Conservation (phyloP, 192 early-diverging fungal genomes). For the Coemansia umbellata region DNA sequence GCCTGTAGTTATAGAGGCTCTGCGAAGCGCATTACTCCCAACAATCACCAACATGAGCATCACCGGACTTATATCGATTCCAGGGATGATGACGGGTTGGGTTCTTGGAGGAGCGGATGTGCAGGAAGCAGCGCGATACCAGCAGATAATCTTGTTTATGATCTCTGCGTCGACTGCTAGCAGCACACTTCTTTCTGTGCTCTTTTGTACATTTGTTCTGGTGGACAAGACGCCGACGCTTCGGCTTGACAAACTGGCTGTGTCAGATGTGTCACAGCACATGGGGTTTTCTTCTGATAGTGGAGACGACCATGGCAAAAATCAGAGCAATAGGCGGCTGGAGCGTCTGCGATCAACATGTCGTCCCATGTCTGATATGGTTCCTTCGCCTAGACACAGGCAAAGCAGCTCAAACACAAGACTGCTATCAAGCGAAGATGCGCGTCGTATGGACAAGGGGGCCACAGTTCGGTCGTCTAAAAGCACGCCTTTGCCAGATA, state of each 20-base stretch:
- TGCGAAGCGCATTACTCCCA: constrained; percentile 69
- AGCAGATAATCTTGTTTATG: constrained; percentile 84
- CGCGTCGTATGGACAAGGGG: background rate
- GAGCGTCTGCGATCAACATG: constrained; percentile 30
- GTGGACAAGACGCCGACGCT: constrained; percentile 26
- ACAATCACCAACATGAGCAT: constrained; percentile 76
- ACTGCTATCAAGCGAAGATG: background rate
- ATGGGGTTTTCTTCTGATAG: background rate
- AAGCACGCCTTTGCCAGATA: constrained; percentile 22
- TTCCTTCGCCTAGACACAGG: constrained; percentile 4
- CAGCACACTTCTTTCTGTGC: constrained; percentile 49
- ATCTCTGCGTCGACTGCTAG: constrained; percentile 66
- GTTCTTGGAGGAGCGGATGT: constrained; percentile 75
- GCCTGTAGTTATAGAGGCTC: constrained; percentile 67
- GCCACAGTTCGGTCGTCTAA: background rate
- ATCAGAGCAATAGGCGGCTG: constrained; percentile 9
- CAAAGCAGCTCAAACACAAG: background rate
- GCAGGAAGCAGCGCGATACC: constrained; percentile 72
- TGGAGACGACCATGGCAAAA: background rate
- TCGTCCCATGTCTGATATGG: constrained; percentile 41
- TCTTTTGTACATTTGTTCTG: constrained; percentile 25
- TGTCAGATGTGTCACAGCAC: background rate
- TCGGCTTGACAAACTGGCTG: constrained; percentile 19
- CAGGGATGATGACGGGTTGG: constrained; percentile 85
- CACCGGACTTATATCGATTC: constrained; percentile 81